Conservation (phyloP, 306 rosid genomes). For the Cucurbita moschata region DNA sequence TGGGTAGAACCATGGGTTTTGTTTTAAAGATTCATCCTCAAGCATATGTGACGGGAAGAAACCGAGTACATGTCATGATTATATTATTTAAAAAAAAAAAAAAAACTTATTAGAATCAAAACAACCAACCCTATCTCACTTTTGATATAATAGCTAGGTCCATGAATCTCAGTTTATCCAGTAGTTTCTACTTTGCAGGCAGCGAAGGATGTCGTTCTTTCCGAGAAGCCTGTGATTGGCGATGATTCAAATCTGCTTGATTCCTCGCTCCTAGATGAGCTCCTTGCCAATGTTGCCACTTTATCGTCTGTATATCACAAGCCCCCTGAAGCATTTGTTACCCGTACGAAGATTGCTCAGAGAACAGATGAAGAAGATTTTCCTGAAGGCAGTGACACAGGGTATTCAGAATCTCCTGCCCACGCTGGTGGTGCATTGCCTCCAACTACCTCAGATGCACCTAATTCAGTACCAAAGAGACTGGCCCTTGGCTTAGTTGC, state of each 20-base stretch:
- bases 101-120: background rate
- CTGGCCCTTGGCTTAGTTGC: constrained; percentile 31
- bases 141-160: background rate
- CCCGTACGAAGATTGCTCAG: constrained; percentile 52
- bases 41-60: background rate
- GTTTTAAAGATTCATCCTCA: background rate
- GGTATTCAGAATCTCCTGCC: constrained; percentile 55
- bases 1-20: background rate
- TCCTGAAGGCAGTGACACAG: constrained; percentile 72
- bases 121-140: background rate
- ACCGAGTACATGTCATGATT: background rate
- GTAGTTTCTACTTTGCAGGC: constrained; percentile 43
- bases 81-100: background rate
- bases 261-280: constrained; percentile 86
- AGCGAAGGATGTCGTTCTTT: constrained; percentile 97
- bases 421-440: constrained; percentile 51
- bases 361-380: constrained; percentile 80
- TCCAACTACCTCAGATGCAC: constrained; percentile 28
- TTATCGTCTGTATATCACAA: constrained; percentile 97
- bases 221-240: constrained; percentile 93
- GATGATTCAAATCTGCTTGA: constrained; percentile 94
- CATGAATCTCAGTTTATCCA: background rate
- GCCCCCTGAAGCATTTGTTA: constrained; percentile 93
- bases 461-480: constrained; percentile 36
- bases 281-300: constrained; percentile 92